Conservation (phyloP, 148 eudicot genomes). For the Fallopia convolvulus region DNA sequence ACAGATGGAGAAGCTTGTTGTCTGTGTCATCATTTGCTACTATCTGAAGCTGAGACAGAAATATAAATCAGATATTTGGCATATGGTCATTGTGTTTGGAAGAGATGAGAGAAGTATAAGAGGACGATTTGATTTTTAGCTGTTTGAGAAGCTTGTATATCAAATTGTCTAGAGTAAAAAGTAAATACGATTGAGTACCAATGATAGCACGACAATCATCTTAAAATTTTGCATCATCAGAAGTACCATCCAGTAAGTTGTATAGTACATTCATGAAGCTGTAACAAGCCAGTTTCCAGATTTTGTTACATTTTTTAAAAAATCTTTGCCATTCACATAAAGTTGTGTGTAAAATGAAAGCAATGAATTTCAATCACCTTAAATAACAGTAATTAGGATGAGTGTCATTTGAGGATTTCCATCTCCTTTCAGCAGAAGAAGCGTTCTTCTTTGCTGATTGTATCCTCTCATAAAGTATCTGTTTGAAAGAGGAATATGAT, state of each 20-base stretch:
- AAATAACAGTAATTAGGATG: constrained; percentile 53
- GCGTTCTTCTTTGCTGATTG: constrained; percentile 64
- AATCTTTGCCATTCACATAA: constrained; percentile 3
- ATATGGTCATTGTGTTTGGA: neutral
- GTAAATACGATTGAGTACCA: constrained; percentile 81
- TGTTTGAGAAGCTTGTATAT: constrained; percentile 81
- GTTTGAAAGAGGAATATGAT: constrained; percentile 9
- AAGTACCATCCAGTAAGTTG: constrained; percentile 74
- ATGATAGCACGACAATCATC: constrained; percentile 89
- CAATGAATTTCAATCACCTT: constrained; percentile 31
- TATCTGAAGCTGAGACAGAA: constrained; percentile 53
- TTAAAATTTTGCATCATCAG: constrained; percentile 81
- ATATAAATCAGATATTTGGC: neutral
- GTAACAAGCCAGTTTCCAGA: constrained; percentile 11
- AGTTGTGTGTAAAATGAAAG: constrained; percentile 14
- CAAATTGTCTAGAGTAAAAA: constrained; percentile 90
- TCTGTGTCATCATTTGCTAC: constrained; percentile 69
- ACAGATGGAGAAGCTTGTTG: constrained; percentile 65
- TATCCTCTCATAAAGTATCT: constrained; percentile 83
- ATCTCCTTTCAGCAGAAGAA: constrained; percentile 51
- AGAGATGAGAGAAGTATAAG: neutral
- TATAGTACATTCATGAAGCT: constrained; percentile 73
- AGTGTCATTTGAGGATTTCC: constrained; percentile 55
- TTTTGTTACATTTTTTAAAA: constrained; percentile 6
- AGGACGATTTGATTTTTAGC: constrained; percentile 29